A percentile compares a stretch with the other conserved stretches of the same genome.
phyloP scores from a whole-genome alignment of 129 eudicot genomes.

The Arctium minus region DNA sequence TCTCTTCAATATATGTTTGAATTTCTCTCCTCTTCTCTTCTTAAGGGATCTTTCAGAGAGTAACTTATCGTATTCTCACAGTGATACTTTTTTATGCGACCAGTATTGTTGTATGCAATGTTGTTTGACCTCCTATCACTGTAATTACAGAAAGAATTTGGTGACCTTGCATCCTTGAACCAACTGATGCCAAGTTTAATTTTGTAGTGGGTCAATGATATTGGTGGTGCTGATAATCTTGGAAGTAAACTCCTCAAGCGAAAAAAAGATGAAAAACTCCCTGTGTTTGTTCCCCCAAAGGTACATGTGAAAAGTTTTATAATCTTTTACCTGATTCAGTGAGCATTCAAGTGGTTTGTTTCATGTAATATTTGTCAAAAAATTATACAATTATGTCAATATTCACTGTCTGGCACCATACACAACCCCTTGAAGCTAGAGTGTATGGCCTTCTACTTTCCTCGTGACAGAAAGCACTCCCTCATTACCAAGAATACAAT shows the following conservation, averaged over 20 bases:
- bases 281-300: slow-evolving; percentile 78
- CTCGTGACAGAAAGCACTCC: too few species aligned
- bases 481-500: too few species aligned
- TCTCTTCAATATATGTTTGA: too few species aligned
- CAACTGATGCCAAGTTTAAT: slow-evolving; percentile 6
- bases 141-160: slow-evolving; percentile 1
- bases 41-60: too few species aligned
- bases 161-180: not conserved
- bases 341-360: slow-evolving; percentile 4
- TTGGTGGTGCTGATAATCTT: slow-evolving; percentile 74
- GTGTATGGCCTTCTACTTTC: too few species aligned
- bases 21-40: too few species aligned
- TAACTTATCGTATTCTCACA: too few species aligned
- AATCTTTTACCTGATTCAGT: slow-evolving; percentile 6
- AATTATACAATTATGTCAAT: not conserved
- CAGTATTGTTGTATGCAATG: not conserved
- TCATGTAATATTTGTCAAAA: not conserved
- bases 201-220: slow-evolving; percentile 84
- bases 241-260: slow-evolving; percentile 64
- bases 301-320: slow-evolving; percentile 30
- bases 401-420: too few species aligned
- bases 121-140: not conserved
- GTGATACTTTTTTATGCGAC: not conserved
- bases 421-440: too few species aligned
- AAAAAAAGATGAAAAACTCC: slow-evolving; percentile 73